phyloP scores from a whole-genome alignment of 352 stramenopile species.

The Albugo laibachii region DNA sequence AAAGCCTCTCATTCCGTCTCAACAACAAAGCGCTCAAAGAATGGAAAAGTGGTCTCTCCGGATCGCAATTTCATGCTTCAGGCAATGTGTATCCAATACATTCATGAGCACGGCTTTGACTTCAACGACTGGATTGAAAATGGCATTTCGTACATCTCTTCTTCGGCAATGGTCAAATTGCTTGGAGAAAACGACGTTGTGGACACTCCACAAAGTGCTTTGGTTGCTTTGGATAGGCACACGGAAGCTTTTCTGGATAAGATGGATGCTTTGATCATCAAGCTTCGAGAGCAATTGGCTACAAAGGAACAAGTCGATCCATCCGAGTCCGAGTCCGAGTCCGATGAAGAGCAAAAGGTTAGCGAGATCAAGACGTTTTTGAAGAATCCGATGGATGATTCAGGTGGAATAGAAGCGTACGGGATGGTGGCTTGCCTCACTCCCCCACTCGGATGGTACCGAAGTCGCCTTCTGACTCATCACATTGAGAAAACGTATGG shows the following conservation, averaged over 20 bases:
- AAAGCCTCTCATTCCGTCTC: neutral
- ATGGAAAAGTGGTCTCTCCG: conserved; percentile 7
- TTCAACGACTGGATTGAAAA: conserved; percentile 58
- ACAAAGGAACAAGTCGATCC: conserved; percentile 24
- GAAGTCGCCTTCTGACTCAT: too few relatives aligned
- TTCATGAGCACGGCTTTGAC: conserved; percentile 57
- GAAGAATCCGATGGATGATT: too few relatives aligned
- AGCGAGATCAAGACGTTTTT: too few relatives aligned
- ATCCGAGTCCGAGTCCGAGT: neutral
- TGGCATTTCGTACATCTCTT: conserved; percentile 47
- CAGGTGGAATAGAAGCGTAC: too few relatives aligned
- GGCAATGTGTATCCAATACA: conserved; percentile 55
- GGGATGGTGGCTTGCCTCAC: too few relatives aligned
- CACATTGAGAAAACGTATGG: neutral
- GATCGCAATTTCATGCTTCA: conserved; percentile 47
- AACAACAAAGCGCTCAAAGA: conserved; percentile 2
- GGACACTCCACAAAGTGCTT: neutral
- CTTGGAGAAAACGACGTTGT: neutral
- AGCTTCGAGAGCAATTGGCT: conserved; percentile 33
- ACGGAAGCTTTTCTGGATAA: neutral
- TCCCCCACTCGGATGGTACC: too few relatives aligned
- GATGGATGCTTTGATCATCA: neutral
- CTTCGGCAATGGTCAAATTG: conserved; percentile 17
- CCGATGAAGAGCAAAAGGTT: too few relatives aligned
- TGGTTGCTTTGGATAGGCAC: neutral